Conservation (phyloP, 176 grass and related monocot species). For the Musa schizocarpa region DNA sequence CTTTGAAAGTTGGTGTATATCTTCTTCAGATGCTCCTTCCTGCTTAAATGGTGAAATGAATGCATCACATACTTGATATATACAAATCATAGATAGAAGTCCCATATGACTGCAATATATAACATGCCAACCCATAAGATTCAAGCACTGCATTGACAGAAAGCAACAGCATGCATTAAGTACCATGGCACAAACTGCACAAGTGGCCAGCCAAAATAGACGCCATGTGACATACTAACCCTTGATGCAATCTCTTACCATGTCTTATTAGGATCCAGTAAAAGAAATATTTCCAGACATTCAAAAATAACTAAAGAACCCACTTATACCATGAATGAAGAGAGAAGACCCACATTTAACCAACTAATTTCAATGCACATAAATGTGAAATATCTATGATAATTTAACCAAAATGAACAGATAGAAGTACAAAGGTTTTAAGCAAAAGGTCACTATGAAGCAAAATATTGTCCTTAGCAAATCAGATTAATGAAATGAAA, state of each 20-base stretch:
- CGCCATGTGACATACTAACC: neutral
- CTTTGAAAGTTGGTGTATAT: constrained; percentile 65
- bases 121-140: neutral
- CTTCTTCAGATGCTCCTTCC: constrained; percentile 91
- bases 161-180: neutral
- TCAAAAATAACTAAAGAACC: too few relatives aligned
- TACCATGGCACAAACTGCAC: neutral
- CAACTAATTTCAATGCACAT: too few relatives aligned
- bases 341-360: too few relatives aligned
- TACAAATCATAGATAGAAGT: neutral
- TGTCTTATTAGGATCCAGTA: too few relatives aligned
- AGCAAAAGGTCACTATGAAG: too few relatives aligned
- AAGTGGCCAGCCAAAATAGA: neutral
- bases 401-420: too few relatives aligned
- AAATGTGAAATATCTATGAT: too few relatives aligned
- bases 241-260: too few relatives aligned
- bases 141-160: neutral
- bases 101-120: too few relatives aligned
- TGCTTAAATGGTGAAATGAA: constrained; percentile 31
- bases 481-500: neutral
- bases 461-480: neutral
- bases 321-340: too few relatives aligned
- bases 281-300: too few relatives aligned
- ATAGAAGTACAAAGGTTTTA: too few relatives aligned
- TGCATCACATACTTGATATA: neutral